Base-by-base conservation (phyloP, 148 eudicot species). In the Rhododendron kiyosumense region DNA sequence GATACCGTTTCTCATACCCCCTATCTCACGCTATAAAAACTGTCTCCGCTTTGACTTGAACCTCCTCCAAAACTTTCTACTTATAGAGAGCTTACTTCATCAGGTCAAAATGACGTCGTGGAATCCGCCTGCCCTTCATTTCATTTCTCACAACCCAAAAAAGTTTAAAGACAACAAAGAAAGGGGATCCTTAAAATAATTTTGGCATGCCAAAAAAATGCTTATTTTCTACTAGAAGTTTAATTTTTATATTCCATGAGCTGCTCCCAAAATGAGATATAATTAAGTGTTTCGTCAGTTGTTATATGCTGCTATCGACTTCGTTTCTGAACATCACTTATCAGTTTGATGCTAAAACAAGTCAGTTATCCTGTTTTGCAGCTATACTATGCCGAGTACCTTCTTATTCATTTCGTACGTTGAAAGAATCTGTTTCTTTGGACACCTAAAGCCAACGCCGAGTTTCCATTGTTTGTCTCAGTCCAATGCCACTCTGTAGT, bases 341-440 rank as follows among this genome's bases (percentile, higher is more conserved):
- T 45, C 7, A 2, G 22, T 65, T 63, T 45, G 24, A 41, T 45
- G 51, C 7, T 17, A 36, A 52, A 17, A 0, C 15, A 9, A 26
- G 4, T 13, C 32, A 18, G 71, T 73, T 26, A 17, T 87, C 30
- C 51, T 22, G 24, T 32, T 54, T 12, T 91, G 88, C 91, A 91
- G 93, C 78, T 91, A 24, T 89, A 85, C 67, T 91, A 89, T 74
- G 90, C 90, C 0, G 91, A 91, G 57, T 89, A 87, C 78, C 65
- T 91, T 36, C 88, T 91, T 7, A 84, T 91, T 38, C 93, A 90
- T 59, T 88, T 91, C n/a, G 79, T 89, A 51, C 86, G 89, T 24
- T 88, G 84, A 89, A 41, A 17, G 69, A 54, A 7, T 17, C 20
- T 9, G 4, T 8, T 17, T 15, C 78, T 17, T 34, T 15, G 79